Evolutionary conservation across 108 stramenopile genomes (phyloP), one percentile per base, ranked within the genome.

Genomic region (Parietichytrium sp.): DNA sequence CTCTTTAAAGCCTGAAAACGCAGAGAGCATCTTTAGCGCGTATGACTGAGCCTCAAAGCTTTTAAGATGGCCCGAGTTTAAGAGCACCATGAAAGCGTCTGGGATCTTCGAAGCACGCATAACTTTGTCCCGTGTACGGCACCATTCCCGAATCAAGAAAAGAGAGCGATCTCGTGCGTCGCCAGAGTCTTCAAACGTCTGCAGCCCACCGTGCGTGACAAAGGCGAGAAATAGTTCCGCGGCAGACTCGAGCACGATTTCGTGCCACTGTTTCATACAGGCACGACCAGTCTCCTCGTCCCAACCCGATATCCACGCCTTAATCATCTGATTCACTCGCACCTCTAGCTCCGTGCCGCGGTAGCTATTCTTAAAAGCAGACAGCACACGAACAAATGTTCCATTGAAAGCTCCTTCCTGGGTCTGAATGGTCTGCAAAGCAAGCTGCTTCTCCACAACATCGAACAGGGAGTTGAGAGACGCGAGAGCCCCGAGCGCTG

Each of bases 31-130:
- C 33, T 72, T 38, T n/a, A 72, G 61, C 13, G 61, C 61, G 25
- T 23, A 72, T 23, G 61, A 72, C 20, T 72, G 61, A 16, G 61
- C 61, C 23, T 36, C 61, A 2, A 72, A 33, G 6, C 38, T 45
- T 25, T 72, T 72, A 23, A 72, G 61, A 20, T 72, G 61, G 3
- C 61, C 61, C 33, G 61, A 72, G 61, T 72, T 42, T 42, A 72
- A 25, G 38, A 72, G 45, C 20, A 42, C 45, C 10, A 72, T 42
- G 45, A 72, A 72, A 27, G 61, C 61, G 6, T 72, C 61, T 6
- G 61, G 45, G 15, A 72, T 42, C 16, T 33, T 42, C n/a, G 61
- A 33, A 23, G 45, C 23, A 25, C 61, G 61, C 42, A 42, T 33
- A n/a, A 42, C 61, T 6, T 42, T 10, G 16, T 72, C 61, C 6